Evolutionary conservation across 2,329 filamentous ascomycete species (phyloP).

Genomic region (Calonectria multiphialidica): DNA sequence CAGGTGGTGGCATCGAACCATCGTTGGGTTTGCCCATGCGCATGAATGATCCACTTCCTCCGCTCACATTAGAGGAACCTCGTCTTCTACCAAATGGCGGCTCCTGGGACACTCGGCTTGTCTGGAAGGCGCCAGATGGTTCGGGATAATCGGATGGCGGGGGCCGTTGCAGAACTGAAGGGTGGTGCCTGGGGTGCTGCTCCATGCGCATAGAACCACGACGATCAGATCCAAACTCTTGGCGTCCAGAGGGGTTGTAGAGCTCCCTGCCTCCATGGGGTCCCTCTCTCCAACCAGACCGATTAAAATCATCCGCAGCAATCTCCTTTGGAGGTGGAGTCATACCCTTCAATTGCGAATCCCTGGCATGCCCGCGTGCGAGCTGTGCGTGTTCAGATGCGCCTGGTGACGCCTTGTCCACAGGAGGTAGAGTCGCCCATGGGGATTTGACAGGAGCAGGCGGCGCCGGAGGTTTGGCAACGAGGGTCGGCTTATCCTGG

Average conservation of each 20-base stretch:
- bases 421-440: slow-evolving; percentile 88
- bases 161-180: slow-evolving; percentile 83
- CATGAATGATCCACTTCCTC: slow-evolving; percentile 79
- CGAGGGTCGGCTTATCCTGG: slow-evolving; percentile 78
- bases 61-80: slow-evolving; percentile 92
- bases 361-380: slow-evolving; percentile 64
- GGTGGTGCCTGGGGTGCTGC: slow-evolving; percentile 76
- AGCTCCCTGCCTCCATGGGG: slow-evolving; percentile 78
- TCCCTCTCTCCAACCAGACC: slow-evolving; percentile 83
- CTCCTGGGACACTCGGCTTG: slow-evolving; percentile 75
- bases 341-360: slow-evolving; percentile 68
- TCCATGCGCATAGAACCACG: slow-evolving; percentile 78
- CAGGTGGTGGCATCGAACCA: slow-evolving; percentile 54
- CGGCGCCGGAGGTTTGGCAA: slow-evolving; percentile 76
- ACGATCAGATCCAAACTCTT: slow-evolving; percentile 88
- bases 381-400: slow-evolving; percentile 61
- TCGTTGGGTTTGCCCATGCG: slow-evolving; percentile 63
- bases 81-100: slow-evolving; percentile 80
- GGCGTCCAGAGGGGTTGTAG: slow-evolving; percentile 95
- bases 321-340: slow-evolving; percentile 79
- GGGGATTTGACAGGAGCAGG: slow-evolving; percentile 86
- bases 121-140: slow-evolving; percentile 89
- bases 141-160: slow-evolving; percentile 77
- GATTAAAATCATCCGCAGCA: slow-evolving; percentile 92
- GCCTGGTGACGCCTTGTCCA: slow-evolving; percentile 83